Percentiles rank a stretch among this genome's conserved stretches.
Evolutionary conservation across 805 yeast species (phyloP).

Genomic region (Debaryomyces prosopidis): DNA sequence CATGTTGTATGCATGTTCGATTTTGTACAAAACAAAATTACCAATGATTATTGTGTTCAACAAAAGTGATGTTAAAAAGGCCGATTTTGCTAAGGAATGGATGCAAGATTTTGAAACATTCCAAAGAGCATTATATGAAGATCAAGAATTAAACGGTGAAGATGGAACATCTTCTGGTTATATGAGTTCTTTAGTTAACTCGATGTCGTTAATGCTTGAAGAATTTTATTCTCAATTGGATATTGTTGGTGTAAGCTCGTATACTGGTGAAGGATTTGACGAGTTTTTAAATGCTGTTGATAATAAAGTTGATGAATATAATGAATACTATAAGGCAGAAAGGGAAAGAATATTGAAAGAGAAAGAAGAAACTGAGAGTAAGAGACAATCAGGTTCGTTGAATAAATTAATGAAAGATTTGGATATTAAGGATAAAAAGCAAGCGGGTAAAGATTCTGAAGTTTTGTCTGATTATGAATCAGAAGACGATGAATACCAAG

Average conservation of each 20-base stretch:
- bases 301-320: conserved; percentile 82
- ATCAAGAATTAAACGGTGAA: conserved; percentile 65
- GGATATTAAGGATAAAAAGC: conserved; percentile 53
- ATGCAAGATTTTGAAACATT: conserved; percentile 94
- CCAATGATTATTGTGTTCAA: conserved; percentile 97
- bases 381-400: conserved; percentile 69
- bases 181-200: conserved; percentile 90
- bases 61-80: conserved; percentile 85
- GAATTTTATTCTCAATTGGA: conserved; percentile 93
- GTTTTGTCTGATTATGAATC: conserved; percentile 54
- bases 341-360: conserved; percentile 77
- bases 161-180: conserved; percentile 74
- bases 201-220: conserved; percentile 94
- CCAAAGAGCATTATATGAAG: conserved; percentile 71
- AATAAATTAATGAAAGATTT: conserved; percentile 81
- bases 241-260: conserved; percentile 88
- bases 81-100: conserved; percentile 92
- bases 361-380: conserved; percentile 73
- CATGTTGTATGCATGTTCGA: conserved; percentile 97
- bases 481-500: conserved; percentile 50
- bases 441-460: conserved; percentile 37
- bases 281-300: conserved; percentile 86
- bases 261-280: conserved; percentile 92
- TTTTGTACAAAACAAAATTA: conserved; percentile 88
- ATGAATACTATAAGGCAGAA: conserved; percentile 79